A percentile compares a stretch with the other conserved stretches of the same genome.
These are phyloP conservation scores for Vaccinium corymbosum DNA, from an alignment of 148 eudicot species.

Conservation along the genomic window DNA sequence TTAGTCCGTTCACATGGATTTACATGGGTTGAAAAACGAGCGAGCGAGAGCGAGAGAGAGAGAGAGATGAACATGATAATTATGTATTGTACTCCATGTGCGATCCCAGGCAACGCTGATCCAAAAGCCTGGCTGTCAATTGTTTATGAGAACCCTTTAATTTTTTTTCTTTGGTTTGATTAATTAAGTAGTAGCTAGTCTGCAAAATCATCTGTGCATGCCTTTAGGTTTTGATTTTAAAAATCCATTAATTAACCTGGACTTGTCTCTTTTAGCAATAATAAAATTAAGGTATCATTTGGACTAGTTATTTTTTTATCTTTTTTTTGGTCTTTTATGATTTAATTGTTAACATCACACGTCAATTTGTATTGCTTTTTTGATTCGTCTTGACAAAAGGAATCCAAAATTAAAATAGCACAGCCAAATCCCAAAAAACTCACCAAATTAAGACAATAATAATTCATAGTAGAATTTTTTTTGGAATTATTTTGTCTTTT, in stretches of 20 bases:
- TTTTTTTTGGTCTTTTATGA: not conserved
- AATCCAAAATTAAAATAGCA: not conserved
- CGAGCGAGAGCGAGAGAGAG: not conserved
- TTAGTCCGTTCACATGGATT: too few species aligned
- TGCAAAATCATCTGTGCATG: not conserved
- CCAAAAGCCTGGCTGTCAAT: constrained; percentile 2
- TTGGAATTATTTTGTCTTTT: not conserved
- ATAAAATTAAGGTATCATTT: not conserved
- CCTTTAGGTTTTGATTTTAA: not conserved
- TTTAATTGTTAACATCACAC: not conserved
- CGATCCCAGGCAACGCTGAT: constrained; percentile 8
- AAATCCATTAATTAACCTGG: not conserved
- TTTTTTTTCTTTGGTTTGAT: not conserved
- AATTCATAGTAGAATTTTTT: not conserved
- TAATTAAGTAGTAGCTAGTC: not conserved
- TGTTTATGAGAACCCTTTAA: not conserved
- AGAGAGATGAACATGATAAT: not conserved
- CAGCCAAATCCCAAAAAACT: not conserved
- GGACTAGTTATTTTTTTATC: not conserved
- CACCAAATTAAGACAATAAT: not conserved
- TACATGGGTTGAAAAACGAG: not conserved
- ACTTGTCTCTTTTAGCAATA: not conserved
- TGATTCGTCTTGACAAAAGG: not conserved
- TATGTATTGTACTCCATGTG: not conserved
- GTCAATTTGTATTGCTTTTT: not conserved